Conservation (phyloP, 1,284 basidiomycete genomes). For the Naganishia cerealis region DNA sequence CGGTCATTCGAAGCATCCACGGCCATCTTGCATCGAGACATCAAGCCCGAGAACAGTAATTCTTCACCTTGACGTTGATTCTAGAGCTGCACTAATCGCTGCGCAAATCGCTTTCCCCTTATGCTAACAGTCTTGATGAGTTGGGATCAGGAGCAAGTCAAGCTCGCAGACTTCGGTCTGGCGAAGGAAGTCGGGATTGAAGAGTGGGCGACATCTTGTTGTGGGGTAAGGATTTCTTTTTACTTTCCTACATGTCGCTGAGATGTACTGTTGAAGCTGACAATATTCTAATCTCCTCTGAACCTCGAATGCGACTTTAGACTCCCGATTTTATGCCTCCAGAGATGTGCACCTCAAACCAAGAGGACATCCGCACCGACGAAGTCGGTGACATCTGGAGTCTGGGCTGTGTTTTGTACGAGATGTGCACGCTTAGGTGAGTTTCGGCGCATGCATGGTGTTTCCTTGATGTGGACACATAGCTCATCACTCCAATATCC, state of each 20-base stretch:
- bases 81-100: neutral
- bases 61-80: neutral
- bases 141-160: neutral
- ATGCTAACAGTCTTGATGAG: neutral
- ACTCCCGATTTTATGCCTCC: constrained; percentile 3
- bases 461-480: neutral
- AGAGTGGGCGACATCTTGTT: neutral
- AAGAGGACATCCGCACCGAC: neutral
- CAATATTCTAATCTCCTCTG: neutral
- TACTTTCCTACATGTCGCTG: no score
- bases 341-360: neutral
- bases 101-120: neutral
- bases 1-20: neutral
- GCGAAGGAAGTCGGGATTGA: neutral
- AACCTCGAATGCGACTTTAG: neutral
- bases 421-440: constrained; percentile 11
- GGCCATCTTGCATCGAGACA: neutral
- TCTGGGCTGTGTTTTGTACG: neutral
- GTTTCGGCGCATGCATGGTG: neutral
- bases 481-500: no score
- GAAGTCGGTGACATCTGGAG: constrained; percentile 2
- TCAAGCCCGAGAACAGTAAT: constrained; percentile 20
- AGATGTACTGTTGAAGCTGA: no score
- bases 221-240: neutral
- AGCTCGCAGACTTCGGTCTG: constrained; percentile 11